These are phyloP conservation scores for Neonectria coccinea DNA, from an alignment of 2,329 filamentous ascomycete genomes.

Conservation along the genomic window DNA sequence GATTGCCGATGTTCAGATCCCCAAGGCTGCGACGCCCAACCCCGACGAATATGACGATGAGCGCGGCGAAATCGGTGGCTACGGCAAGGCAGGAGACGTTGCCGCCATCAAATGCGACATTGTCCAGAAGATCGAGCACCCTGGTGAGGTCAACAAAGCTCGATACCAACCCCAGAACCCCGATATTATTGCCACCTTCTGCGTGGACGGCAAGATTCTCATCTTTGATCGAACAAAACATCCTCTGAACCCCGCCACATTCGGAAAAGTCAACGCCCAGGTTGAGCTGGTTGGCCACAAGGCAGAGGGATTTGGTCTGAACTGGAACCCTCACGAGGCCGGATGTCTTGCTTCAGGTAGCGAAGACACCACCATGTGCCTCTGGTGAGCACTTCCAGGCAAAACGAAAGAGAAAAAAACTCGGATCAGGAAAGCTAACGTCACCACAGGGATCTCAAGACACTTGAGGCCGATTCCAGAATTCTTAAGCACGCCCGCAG, in stretches of 20 bases:
- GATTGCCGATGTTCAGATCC: constrained; percentile 93
- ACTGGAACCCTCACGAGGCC: constrained; percentile 87
- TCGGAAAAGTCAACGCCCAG: constrained; percentile 79
- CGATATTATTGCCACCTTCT: constrained; percentile 94
- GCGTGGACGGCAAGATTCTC: constrained; percentile 86
- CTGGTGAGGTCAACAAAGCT: constrained; percentile 97
- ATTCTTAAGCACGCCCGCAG: constrained; percentile 77
- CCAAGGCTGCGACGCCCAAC: constrained; percentile 80
- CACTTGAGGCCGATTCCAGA: constrained; percentile 76
- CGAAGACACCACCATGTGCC: constrained; percentile 89
- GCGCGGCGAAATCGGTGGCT: constrained; percentile 91
- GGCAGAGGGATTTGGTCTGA: constrained; percentile 89
- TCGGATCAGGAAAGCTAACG: constrained; percentile 30
- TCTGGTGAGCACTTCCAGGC: constrained; percentile 73
- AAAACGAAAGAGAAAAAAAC: neutral
- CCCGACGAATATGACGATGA: constrained; percentile 91
- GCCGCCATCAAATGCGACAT: constrained; percentile 87
- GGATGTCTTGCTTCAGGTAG: constrained; percentile 90
- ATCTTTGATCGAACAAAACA: constrained; percentile 98
- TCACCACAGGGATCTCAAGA: constrained; percentile 77
- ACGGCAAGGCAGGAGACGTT: constrained; percentile 79
- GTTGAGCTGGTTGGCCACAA: constrained; percentile 87
- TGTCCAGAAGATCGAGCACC: constrained; percentile 95
- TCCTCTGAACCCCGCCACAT: constrained; percentile 73
- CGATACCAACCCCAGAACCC: constrained; percentile 98